A percentile compares a stretch with the other conserved stretches of the same genome.
phyloP scores from a whole-genome alignment of 2,329 filamentous ascomycete genomes.

The Teratosphaeria pseudoeucalypti region DNA sequence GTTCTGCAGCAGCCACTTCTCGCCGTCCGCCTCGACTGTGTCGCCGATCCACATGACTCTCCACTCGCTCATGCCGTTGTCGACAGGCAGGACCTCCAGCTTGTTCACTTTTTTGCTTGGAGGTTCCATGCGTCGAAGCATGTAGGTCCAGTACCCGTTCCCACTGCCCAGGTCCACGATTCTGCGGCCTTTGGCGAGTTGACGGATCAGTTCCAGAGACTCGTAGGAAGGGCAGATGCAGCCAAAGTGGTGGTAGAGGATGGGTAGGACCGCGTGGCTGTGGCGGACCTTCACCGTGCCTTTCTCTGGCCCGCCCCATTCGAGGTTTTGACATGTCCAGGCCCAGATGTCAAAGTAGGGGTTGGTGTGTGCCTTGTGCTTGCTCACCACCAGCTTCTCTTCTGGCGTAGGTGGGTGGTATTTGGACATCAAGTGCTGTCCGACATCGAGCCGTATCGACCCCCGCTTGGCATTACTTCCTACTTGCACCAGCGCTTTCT shows the following conservation, averaged over 20 bases:
- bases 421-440: slow-evolving; percentile 45
- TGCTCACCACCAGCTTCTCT: slow-evolving; percentile 24
- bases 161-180: slow-evolving; percentile 60
- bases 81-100: slow-evolving; percentile 46
- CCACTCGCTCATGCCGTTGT: slow-evolving; percentile 59
- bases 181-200: slow-evolving; percentile 40
- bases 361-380: slow-evolving; percentile 44
- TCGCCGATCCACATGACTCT: slow-evolving; percentile 59
- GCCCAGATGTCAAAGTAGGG: slow-evolving; percentile 59
- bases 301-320: slow-evolving; percentile 53
- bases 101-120: slow-evolving; percentile 25
- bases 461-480: slow-evolving; percentile 54
- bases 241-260: slow-evolving; percentile 71
- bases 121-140: slow-evolving; percentile 50
- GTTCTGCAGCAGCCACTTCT: slow-evolving; percentile 45
- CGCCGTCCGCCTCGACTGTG: slow-evolving; percentile 52
- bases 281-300: slow-evolving; percentile 43
- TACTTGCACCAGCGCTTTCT: slow-evolving; percentile 53
- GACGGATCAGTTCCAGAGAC: slow-evolving; percentile 49
- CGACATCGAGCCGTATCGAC: slow-evolving; percentile 49
- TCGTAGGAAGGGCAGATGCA: slow-evolving; percentile 62
- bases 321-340: slow-evolving; percentile 53
- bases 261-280: slow-evolving; percentile 58
- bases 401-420: slow-evolving; percentile 39
- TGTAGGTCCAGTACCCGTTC: slow-evolving; percentile 66